phyloP scores from a whole-genome alignment of 1,284 basidiomycete species.

The Boletus sp. region DNA sequence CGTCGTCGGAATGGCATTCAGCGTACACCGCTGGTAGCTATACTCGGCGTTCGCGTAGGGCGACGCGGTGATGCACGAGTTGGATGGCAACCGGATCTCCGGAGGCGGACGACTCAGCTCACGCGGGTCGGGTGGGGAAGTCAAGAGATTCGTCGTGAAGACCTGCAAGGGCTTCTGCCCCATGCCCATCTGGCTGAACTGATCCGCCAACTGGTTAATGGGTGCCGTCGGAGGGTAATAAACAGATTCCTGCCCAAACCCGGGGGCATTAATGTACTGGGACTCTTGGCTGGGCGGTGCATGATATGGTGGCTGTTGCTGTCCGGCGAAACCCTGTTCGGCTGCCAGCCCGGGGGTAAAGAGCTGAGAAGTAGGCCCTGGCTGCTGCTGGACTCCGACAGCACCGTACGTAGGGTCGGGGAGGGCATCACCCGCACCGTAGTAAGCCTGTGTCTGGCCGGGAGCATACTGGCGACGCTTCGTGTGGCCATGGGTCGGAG shows the following conservation, averaged over 20 bases:
- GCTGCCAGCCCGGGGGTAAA: constrained; percentile 81
- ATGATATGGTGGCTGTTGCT: constrained; percentile 51
- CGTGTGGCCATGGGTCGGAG: constrained; percentile 34
- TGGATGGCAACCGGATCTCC: constrained; percentile 83
- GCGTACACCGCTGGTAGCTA: constrained; percentile 89
- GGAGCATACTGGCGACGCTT: constrained; percentile 90
- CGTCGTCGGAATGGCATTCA: constrained; percentile 94
- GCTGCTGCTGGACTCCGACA: constrained; percentile 40
- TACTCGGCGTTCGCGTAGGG: constrained; percentile 83
- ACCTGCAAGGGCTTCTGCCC: constrained; percentile 69
- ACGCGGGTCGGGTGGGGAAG: constrained; percentile 84
- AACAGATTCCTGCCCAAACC: constrained; percentile 45
- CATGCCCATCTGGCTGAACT: constrained; percentile 82
- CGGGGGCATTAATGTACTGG: constrained; percentile 56
- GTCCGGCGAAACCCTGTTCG: constrained; percentile 60
- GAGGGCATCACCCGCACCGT: constrained; percentile 48
- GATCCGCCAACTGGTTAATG: constrained; percentile 71
- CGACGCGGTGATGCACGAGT: constrained; percentile 75
- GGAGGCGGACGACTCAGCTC: constrained; percentile 83
- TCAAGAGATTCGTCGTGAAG: constrained; percentile 84
- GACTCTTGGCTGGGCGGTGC: constrained; percentile 43
- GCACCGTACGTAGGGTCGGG: constrained; percentile 39
- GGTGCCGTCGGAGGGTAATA: constrained; percentile 46
- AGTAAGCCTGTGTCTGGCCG: constrained; percentile 85
- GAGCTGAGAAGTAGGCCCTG: constrained; percentile 54